phyloP scores from a whole-genome alignment of 345 rosid genomes.

The Rhodamnia argentea region DNA sequence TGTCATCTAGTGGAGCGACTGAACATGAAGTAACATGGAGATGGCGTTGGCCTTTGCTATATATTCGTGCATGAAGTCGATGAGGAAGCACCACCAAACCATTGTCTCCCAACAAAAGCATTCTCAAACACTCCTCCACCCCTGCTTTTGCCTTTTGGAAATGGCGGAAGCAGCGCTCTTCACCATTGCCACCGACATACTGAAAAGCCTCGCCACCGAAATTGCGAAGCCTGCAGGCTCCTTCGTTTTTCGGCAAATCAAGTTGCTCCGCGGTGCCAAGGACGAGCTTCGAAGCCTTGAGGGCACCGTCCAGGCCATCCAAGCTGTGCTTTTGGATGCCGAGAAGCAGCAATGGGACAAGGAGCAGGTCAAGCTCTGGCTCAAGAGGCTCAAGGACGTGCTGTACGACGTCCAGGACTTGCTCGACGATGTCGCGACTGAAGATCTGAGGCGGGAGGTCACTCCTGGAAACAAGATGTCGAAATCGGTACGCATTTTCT shows the following conservation, averaged over 20 bases:
- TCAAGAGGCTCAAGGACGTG: background rate
- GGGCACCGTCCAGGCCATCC: background rate
- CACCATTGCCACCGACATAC: rapidly evolving
- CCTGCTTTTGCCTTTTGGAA: background rate
- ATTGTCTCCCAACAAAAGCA: background rate
- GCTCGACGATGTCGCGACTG: background rate
- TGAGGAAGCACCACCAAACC: background rate
- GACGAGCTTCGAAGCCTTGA: rapidly evolving
- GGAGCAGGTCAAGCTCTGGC: background rate
- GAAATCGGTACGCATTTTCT: background rate
- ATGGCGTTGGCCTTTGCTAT: background rate
- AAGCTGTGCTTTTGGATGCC: background rate
- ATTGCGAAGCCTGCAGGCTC: too few relatives aligned
- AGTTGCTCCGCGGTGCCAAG: rapidly evolving
- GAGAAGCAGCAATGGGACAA: background rate
- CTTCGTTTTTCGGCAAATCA: background rate
- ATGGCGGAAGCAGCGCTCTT: background rate
- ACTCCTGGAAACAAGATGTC: rapidly evolving
- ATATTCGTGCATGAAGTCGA: rapidly evolving
- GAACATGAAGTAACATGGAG: background rate
- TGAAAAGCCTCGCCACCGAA: background rate
- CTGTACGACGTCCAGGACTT: background rate
- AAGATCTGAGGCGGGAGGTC: background rate
- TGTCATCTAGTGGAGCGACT: background rate
- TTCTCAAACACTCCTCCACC: background rate